A percentile compares a stretch with the other conserved stretches of the same genome.
Evolutionary conservation across 2,329 filamentous ascomycete genomes (phyloP).

Genomic region (Colletotrichum cereale): DNA sequence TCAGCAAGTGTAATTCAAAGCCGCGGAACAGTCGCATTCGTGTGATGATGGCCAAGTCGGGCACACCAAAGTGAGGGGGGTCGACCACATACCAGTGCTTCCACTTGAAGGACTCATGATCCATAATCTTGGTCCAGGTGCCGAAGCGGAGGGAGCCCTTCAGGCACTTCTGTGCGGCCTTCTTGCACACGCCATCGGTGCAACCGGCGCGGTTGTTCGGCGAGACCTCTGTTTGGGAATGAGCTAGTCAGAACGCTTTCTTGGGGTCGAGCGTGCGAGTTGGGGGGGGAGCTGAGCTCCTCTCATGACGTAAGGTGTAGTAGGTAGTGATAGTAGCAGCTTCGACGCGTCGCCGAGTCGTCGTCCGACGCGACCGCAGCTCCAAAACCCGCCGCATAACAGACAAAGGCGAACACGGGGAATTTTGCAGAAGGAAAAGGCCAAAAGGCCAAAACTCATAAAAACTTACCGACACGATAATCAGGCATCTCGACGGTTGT

Average conservation of each 20-base stretch:
- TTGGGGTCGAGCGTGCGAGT: conserved; percentile 21
- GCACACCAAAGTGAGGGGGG: neutral
- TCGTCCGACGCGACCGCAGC: conserved; percentile 3
- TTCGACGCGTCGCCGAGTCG: conserved; percentile 14
- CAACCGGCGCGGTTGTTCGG: conserved; percentile 80
- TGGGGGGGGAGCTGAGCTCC: neutral
- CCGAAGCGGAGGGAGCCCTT: conserved; percentile 87
- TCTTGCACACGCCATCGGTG: conserved; percentile 79
- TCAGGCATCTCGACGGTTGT: conserved; percentile 54
- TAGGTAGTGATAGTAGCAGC: neutral
- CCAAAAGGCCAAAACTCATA: no score
- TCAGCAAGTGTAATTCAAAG: neutral
- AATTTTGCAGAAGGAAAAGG: no score
- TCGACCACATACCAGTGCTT: conserved; percentile 80
- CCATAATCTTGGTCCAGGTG: conserved; percentile 73
- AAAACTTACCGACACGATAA: conserved; percentile 61
- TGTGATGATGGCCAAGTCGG: neutral
- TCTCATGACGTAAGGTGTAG: conserved; percentile 28
- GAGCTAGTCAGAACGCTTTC: conserved; percentile 21
- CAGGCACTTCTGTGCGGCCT: conserved; percentile 74
- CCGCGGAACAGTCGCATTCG: neutral
- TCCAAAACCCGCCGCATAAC: neutral
- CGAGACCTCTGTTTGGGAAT: conserved; percentile 72
- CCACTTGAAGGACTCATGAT: conserved; percentile 78
- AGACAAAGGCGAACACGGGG: neutral